Base-by-base conservation (phyloP, 306 rosid species). In the Cajanus cajan region DNA sequence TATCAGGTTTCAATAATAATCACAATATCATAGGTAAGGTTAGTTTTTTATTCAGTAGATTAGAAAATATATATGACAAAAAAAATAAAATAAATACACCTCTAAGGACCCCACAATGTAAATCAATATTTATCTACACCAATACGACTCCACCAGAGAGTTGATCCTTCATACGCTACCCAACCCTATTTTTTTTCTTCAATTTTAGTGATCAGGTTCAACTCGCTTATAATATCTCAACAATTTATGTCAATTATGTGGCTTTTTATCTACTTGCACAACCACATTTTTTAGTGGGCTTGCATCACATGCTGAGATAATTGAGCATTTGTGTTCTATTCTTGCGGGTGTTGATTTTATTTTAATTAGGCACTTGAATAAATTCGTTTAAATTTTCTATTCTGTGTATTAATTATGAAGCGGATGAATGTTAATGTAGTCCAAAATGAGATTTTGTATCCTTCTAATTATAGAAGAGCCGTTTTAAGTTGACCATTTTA, bases 111-210 rank as follows among this genome's bases (percentile, higher is more conserved):
- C 70, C 83, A 71, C 85, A 72, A 28, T 0, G 13, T 65, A 45
- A 74, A 74, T 47, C 45, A 36, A 40, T 14, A 51, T 78, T 57
- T 55, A 52, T 78, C 83, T 24, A 40, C 80, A 54, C 69, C 31
- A 45, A 44, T 82, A 47, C 64, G n/a, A 64, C 66, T 80, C 84
- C 68, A 84, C 74, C 2, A 10, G 39, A 82, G 18, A 77, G 43
- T 71, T 65, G 33, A 55, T 34, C 37, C 65, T 82, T 71, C 74
- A 45, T 85, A 78, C 86, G 86, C 81, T 78, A 82, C 69, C 82
- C 43, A 82, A 77, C 62, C 18, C 68, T 3, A 2, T 45, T 48
- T 58, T 12, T 28, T 50, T 13, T 31, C 67, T 51, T 78, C 76
- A 69, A 63, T 59, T 81, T 77, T 73, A 1, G 75, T 22, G 44